phyloP scores from a whole-genome alignment of 2,329 filamentous ascomycete genomes.

The Curvularia sp. region DNA sequence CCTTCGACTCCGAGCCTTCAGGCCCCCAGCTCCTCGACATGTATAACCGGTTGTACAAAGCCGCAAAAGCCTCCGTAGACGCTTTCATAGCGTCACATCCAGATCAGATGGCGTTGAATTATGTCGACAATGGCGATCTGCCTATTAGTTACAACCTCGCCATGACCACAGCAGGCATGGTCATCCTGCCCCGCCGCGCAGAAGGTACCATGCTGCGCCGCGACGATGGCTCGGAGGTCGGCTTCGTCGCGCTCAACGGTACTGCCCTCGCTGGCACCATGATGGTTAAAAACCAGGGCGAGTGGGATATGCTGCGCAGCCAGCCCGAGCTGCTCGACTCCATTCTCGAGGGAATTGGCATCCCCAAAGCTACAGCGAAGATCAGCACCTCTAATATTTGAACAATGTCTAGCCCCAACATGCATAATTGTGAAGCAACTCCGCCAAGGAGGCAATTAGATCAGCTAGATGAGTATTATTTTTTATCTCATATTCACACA shows the following conservation, averaged over 20 bases:
- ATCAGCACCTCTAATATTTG: constrained; percentile 7
- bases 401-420: neutral
- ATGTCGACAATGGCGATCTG: constrained; percentile 47
- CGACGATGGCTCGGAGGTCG: constrained; percentile 48
- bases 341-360: constrained; percentile 52
- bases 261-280: constrained; percentile 64
- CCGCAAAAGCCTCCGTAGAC: constrained; percentile 45
- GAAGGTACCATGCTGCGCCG: constrained; percentile 54
- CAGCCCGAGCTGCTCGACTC: constrained; percentile 52
- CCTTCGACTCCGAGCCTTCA: constrained; percentile 52
- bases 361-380: constrained; percentile 30
- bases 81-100: constrained; percentile 52
- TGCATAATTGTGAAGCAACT: neutral
- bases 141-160: constrained; percentile 66
- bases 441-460: neutral
- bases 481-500: neutral
- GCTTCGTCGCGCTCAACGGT: constrained; percentile 61
- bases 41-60: constrained; percentile 46
- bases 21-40: constrained; percentile 41
- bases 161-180: constrained; percentile 62
- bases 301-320: constrained; percentile 59
- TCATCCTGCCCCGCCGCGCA: constrained; percentile 59
- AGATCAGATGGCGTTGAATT: constrained; percentile 34
- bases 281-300: constrained; percentile 64
- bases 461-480: neutral